Conservation (phyloP, 768 basidiomycete genomes). For the Kwoniella dejecticola region DNA sequence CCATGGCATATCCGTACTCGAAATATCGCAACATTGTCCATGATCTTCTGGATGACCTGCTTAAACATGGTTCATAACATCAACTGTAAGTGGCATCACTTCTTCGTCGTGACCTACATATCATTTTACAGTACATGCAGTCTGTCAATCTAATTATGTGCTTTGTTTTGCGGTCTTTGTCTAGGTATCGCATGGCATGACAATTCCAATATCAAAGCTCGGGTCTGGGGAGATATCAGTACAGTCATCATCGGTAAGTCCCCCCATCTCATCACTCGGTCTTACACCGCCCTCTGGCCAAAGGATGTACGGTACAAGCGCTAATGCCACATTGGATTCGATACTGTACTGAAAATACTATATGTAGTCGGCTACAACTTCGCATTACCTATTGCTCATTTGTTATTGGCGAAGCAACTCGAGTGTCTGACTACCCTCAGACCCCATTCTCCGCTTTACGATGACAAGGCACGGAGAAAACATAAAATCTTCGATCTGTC, state of each 20-base stretch:
- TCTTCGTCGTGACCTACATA: neutral
- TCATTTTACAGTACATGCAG: neutral
- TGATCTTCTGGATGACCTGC: slow-evolving; percentile 53
- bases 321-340: neutral
- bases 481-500: slow-evolving; percentile 42
- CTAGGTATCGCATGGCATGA: slow-evolving; percentile 46
- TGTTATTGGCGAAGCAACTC: slow-evolving; percentile 51
- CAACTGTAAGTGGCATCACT: slow-evolving; percentile 39
- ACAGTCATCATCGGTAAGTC: slow-evolving; percentile 34
- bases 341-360: too few species aligned
- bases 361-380: slow-evolving; percentile 55
- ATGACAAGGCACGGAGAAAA: slow-evolving; percentile 30
- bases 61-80: slow-evolving; percentile 45
- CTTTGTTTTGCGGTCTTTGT: neutral
- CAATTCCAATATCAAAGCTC: slow-evolving; percentile 37
- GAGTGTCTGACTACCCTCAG: slow-evolving; percentile 50
- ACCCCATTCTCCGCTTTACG: slow-evolving; percentile 44
- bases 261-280: neutral
- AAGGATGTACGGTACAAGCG: too few species aligned
- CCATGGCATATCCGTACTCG: slow-evolving; percentile 53
- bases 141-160: slow-evolving; percentile 4
- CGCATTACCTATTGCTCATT: slow-evolving; percentile 48
- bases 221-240: slow-evolving; percentile 47
- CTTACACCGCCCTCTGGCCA: neutral
- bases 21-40: slow-evolving; percentile 49